phyloP scores from a whole-genome alignment of 2,329 filamentous ascomycete species.

The Aspergillus ruber region DNA sequence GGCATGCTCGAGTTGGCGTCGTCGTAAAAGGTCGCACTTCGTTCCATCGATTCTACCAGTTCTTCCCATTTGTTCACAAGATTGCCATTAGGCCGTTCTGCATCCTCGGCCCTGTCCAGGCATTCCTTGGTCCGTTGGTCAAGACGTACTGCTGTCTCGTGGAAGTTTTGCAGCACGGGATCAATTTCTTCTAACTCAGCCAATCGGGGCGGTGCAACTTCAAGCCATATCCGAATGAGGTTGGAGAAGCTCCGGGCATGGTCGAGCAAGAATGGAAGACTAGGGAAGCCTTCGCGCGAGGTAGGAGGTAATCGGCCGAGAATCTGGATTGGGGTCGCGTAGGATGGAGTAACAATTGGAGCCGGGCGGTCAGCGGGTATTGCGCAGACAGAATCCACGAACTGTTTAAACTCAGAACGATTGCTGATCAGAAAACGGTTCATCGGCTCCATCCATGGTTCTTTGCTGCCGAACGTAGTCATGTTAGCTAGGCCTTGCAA shows the following conservation, averaged over 20 bases:
- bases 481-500: constrained; percentile 87
- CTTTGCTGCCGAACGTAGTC: constrained; percentile 85
- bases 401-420: constrained; percentile 74
- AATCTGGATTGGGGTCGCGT: constrained; percentile 88
- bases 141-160: constrained; percentile 37
- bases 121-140: constrained; percentile 41
- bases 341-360: constrained; percentile 67
- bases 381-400: constrained; percentile 78
- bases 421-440: constrained; percentile 75
- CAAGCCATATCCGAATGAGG: constrained; percentile 58
- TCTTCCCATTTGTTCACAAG: constrained; percentile 46
- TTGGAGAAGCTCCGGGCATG: constrained; percentile 78
- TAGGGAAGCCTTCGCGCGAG: constrained; percentile 86
- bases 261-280: constrained; percentile 87
- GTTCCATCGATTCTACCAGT: constrained; percentile 43
- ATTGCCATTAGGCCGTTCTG: constrained; percentile 41
- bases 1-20: constrained; percentile 33
- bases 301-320: constrained; percentile 71
- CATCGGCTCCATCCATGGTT: constrained; percentile 99
- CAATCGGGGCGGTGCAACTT: constrained; percentile 35
- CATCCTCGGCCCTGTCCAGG: constrained; percentile 41
- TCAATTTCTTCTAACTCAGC: constrained; percentile 34
- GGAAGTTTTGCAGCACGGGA: constrained; percentile 35
- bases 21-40: constrained; percentile 35
- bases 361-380: constrained; percentile 66